phyloP scores from a whole-genome alignment of 352 stramenopile species.

The Peronosclerospora sorghi region DNA sequence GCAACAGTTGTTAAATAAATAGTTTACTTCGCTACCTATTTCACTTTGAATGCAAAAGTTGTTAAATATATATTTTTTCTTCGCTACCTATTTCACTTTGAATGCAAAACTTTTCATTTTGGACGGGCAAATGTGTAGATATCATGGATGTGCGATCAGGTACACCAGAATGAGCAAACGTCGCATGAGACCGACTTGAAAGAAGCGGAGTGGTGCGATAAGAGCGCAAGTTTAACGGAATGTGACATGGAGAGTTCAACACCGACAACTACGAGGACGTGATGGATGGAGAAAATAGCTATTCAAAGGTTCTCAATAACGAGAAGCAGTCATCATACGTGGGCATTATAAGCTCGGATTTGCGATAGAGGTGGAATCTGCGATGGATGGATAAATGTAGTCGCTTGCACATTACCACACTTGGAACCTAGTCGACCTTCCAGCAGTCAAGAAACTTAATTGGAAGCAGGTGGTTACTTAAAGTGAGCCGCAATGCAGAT shows the following conservation, averaged over 20 bases:
- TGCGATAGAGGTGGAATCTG: not conserved
- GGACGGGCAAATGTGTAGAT: too few relatives aligned
- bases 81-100: too few relatives aligned
- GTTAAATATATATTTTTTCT: too few relatives aligned
- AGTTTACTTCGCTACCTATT: too few relatives aligned
- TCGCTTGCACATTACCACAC: not conserved
- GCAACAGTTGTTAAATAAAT: too few relatives aligned
- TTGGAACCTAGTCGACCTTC: not conserved
- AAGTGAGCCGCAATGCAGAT: not conserved
- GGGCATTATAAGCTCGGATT: not conserved
- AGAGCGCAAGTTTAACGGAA: not conserved
- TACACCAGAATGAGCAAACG: not conserved
- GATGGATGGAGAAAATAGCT: not conserved
- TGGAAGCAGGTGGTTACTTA: not conserved
- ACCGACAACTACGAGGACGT: not conserved
- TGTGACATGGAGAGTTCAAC: too few relatives aligned
- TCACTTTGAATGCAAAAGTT: too few relatives aligned
- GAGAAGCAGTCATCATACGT: not conserved
- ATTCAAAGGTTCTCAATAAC: not conserved
- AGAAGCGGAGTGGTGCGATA: not conserved
- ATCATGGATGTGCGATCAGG: too few relatives aligned
- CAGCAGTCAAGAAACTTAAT: not conserved
- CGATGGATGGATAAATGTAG: not conserved
- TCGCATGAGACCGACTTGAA: not conserved
- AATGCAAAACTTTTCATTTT: too few relatives aligned